Conservation (phyloP, 2,329 filamentous ascomycete species). For the Diaporthe humulicola region DNA sequence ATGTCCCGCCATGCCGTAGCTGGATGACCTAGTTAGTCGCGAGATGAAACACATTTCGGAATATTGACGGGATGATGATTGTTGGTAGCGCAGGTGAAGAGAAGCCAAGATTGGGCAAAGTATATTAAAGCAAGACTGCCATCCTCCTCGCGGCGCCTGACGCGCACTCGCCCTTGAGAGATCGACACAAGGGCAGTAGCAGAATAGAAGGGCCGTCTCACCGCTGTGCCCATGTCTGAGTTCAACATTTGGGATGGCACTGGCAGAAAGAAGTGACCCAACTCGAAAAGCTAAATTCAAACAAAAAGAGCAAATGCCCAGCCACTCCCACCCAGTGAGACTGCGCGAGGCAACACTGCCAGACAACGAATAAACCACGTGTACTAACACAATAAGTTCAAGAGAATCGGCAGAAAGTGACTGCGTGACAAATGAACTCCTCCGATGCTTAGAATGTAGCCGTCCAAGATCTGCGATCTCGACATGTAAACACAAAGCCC, state of each 20-base stretch:
- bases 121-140: slow-evolving; percentile 37
- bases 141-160: slow-evolving; percentile 19
- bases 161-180: slow-evolving; percentile 1
- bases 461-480: slow-evolving; percentile 22
- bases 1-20: neutral
- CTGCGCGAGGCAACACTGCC: slow-evolving; percentile 30
- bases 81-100: neutral
- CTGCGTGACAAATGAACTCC: slow-evolving; percentile 41
- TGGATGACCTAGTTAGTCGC: neutral
- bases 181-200: slow-evolving; percentile 17
- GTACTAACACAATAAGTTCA: slow-evolving; percentile 33
- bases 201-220: slow-evolving; percentile 4
- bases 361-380: slow-evolving; percentile 32
- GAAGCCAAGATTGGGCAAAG: slow-evolving; percentile 17
- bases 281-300: neutral
- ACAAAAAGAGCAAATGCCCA: neutral
- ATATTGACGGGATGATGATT: too few relatives aligned
- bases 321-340: slow-evolving; percentile 34
- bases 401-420: slow-evolving; percentile 35
- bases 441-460: slow-evolving; percentile 39
- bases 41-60: neutral
- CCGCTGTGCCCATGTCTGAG: neutral
- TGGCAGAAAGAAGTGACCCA: slow-evolving; percentile 11
- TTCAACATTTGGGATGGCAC: slow-evolving; percentile 7
- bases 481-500: slow-evolving; percentile 30